A percentile compares a stretch with the other conserved stretches of the same genome.
Evolutionary conservation across 129 eudicot species (phyloP).

Genomic region (Logfia minima): DNA sequence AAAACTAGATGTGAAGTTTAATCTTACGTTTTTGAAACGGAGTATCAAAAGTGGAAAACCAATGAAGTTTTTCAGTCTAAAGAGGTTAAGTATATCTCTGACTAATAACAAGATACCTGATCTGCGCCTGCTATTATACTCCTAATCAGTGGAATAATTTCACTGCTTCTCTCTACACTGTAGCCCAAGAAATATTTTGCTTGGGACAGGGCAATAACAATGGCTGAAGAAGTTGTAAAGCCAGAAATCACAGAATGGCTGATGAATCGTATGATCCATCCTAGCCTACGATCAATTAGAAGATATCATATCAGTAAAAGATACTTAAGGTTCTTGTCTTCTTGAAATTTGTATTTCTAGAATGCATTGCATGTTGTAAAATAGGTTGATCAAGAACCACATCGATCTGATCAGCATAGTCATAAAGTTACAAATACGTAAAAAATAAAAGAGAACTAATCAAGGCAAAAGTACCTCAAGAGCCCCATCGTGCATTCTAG

Average conservation of each 20-base stretch:
- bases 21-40: not conserved
- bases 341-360: not conserved
- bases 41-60: not conserved
- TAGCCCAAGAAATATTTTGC: conserved; percentile 97
- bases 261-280: conserved; percentile 95
- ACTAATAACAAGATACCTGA: conserved; percentile 46
- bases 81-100: not conserved
- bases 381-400: not conserved
- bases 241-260: conserved; percentile 99
- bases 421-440: not conserved
- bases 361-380: not conserved
- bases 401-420: conserved; percentile 6
- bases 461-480: conserved; percentile 57
- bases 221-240: conserved; percentile 95
- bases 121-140: conserved; percentile 77
- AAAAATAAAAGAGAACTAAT: not conserved
- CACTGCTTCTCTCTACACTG: conserved; percentile 67
- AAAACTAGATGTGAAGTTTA: not conserved
- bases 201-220: conserved; percentile 93
- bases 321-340: not conserved
- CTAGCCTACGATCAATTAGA: conserved; percentile 61
- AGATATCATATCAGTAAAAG: not conserved
- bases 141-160: conserved; percentile 76
- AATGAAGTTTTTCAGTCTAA: not conserved
- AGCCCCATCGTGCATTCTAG: conserved; percentile 93